Conservation (phyloP, 2,329 filamentous ascomycete species). For the Torrubiella hemipterigena region DNA sequence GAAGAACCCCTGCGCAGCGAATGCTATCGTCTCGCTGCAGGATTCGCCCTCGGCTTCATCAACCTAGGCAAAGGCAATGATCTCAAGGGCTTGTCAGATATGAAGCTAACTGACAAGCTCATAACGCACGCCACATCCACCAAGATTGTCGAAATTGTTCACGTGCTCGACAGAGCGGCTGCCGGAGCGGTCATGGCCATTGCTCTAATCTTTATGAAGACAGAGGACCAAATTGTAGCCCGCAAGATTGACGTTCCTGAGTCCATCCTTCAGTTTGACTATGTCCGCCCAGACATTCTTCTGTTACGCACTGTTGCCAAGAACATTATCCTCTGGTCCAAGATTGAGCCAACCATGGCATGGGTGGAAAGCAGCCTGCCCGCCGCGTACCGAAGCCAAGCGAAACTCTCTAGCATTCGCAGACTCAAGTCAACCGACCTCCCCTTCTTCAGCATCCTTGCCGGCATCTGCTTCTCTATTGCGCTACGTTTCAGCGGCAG, state of each 20-base stretch:
- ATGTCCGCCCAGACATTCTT: constrained; percentile 86
- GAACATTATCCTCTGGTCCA: constrained; percentile 86
- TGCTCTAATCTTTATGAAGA: constrained; percentile 93
- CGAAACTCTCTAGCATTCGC: constrained; percentile 45
- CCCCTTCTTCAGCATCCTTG: constrained; percentile 84
- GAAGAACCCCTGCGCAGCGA: constrained; percentile 81
- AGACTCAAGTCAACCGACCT: constrained; percentile 70
- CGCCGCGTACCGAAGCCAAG: constrained; percentile 48
- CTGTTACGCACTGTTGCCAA: constrained; percentile 79
- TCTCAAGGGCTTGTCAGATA: constrained; percentile 80
- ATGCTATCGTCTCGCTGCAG: constrained; percentile 89
- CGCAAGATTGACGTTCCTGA: constrained; percentile 89
- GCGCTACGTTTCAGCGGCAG: constrained; percentile 66
- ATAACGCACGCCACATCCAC: constrained; percentile 75
- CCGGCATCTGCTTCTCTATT: constrained; percentile 75
- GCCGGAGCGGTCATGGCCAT: constrained; percentile 88
- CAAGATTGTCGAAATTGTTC: constrained; percentile 84
- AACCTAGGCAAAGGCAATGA: constrained; percentile 88
- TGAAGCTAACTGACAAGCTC: constrained; percentile 82
- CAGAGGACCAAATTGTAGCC: constrained; percentile 75
- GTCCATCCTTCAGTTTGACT: constrained; percentile 84
- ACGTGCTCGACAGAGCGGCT: constrained; percentile 84
- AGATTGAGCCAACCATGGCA: constrained; percentile 57
- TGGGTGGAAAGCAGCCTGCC: constrained; percentile 75
- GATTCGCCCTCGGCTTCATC: constrained; percentile 86